These are phyloP conservation scores for Colletotrichum sp. DNA, from an alignment of 2,329 filamentous ascomycete species.

Conservation along the genomic window DNA sequence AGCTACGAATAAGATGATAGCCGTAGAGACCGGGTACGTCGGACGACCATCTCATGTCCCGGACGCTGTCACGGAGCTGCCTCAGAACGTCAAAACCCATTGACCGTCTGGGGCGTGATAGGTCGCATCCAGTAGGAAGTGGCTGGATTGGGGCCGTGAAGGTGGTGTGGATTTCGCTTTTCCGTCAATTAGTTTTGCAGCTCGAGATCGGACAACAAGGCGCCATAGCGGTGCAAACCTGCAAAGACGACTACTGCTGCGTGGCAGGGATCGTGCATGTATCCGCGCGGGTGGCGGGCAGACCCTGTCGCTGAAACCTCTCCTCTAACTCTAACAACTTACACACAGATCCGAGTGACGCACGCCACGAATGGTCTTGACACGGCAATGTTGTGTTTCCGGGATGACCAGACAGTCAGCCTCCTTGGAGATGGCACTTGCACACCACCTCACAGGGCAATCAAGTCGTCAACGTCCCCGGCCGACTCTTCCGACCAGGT, in stretches of 20 bases:
- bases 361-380: conserved; percentile 3
- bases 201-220: neutral
- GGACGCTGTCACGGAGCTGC: conserved; percentile 10
- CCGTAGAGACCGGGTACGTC: neutral
- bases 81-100: conserved; percentile 14
- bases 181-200: neutral
- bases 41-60: conserved; percentile 15
- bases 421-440: neutral
- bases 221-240: neutral
- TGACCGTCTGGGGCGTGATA: neutral
- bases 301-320: conserved; percentile 19
- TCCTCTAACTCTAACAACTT: conserved; percentile 21
- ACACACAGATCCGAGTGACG: conserved; percentile 22
- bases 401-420: neutral
- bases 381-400: neutral
- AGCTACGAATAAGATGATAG: neutral
- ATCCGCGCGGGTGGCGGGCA: conserved; percentile 1
- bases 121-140: neutral
- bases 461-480: neutral
- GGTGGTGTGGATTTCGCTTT: neutral
- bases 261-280: neutral
- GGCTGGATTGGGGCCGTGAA: neutral
- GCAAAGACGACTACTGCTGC: neutral
- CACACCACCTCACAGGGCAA: neutral
- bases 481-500: conserved; percentile 2